Conservation (phyloP, 169 alveolate species). For the Pseudocohnilembus persalinus region DNA sequence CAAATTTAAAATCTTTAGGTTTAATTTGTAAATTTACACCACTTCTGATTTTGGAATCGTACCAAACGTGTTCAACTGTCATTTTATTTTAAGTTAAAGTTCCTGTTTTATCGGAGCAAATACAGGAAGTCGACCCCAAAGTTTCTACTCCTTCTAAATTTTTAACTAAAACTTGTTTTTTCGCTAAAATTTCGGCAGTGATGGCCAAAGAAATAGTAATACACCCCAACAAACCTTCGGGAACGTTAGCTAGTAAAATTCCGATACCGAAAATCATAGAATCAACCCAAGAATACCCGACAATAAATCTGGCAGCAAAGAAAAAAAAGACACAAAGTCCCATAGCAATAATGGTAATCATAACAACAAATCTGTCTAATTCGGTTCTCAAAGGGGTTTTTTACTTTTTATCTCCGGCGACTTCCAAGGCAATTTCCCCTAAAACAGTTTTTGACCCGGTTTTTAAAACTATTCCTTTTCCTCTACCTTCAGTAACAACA, state of each 20-base stretch:
- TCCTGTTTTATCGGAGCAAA: slow-evolving; percentile 89
- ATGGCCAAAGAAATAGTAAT: slow-evolving; percentile 78
- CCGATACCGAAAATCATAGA: slow-evolving; percentile 79
- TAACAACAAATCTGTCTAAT: slow-evolving; percentile 77
- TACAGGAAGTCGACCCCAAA: slow-evolving; percentile 84
- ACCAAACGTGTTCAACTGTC: slow-evolving; percentile 85
- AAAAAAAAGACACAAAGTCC: slow-evolving; percentile 76
- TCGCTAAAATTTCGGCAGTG: slow-evolving; percentile 83
- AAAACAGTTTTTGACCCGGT: slow-evolving; percentile 86
- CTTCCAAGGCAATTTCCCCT: slow-evolving; percentile 82
- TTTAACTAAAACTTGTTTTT: slow-evolving; percentile 77
- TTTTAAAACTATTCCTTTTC: slow-evolving; percentile 72
- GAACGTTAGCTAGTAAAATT: slow-evolving; percentile 85
- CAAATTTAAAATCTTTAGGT: slow-evolving; percentile 10
- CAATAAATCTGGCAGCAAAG: slow-evolving; percentile 40
- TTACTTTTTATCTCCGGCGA: slow-evolving; percentile 60
- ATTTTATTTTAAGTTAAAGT: slow-evolving; percentile 86
- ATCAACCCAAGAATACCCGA: slow-evolving; percentile 64
- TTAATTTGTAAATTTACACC: too few species aligned
- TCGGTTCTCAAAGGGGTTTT: slow-evolving; percentile 83
- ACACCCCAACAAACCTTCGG: slow-evolving; percentile 81
- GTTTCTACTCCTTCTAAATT: slow-evolving; percentile 87
- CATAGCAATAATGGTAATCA: slow-evolving; percentile 78
- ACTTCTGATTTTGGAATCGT: slow-evolving; percentile 50
- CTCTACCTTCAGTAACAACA: slow-evolving; percentile 52